Evolutionary conservation across 2,329 filamentous ascomycete species (phyloP), one percentile per base, ranked within the genome.

Genomic region (Xylariomycetidae sp.): DNA sequence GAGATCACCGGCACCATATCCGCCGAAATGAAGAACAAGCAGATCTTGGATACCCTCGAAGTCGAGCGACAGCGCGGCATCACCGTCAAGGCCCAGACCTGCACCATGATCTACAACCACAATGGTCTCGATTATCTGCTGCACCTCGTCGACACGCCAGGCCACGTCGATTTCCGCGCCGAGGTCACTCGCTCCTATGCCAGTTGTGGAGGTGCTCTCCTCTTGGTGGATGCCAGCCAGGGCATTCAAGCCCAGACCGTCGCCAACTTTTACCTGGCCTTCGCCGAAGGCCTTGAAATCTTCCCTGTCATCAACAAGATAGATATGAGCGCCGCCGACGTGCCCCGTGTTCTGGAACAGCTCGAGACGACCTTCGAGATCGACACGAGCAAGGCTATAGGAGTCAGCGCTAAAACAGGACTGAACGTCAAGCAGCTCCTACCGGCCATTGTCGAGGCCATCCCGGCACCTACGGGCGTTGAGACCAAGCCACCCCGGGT

Each of bases 1-100:
- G 92, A 98, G 68, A 70, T 93, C 44, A 98, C 92, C 1, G 90
- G 92, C 14, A 96, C 90, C 6, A 96, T 98, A 44, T 68, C 85
- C 48, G 74, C 85, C 0, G 88, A 87, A 39, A 72, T 68, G 38
- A 72, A 74, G 31, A 95, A 95, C 59, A 94, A 95, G 64, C 92
- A 98, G 68, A 86, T 96, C 42, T 69, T 98, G 44, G 92, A 98
- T 63, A 95, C 95, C 59, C 76, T 98, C 22, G 92, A 98, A 57
- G 92, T 98, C 35, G 92, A 98, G 65, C 74, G 92, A 32, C 88
- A 96, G 62, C 78, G 92, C 24, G 92, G 92, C 41, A 98, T 98
- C 58, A 98, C 92, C 0, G 92, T 98, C 58, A 98, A 98, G 68
- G 92, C 92, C 35, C 92, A 98, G 67, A 96, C 92, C 37, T 96